Evolutionary conservation across 306 rosid species (phyloP).

Genomic region (Neltuma alba): DNA sequence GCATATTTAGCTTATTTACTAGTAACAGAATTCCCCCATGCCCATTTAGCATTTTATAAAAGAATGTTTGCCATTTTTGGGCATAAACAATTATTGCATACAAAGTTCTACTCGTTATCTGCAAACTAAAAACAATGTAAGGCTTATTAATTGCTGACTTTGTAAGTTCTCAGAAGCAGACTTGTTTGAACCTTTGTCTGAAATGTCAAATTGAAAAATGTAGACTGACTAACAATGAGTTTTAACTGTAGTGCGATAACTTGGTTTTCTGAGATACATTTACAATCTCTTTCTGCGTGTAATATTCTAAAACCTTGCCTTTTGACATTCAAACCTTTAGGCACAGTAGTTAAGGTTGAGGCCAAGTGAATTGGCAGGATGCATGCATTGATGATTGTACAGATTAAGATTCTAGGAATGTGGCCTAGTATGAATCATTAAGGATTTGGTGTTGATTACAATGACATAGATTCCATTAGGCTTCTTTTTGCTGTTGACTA

Average conservation of each 20-base stretch:
- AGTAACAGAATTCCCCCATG: background rate
- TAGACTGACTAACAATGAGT: background rate
- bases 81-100: background rate
- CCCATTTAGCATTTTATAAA: background rate
- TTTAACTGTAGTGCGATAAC: background rate
- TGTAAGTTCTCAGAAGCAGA: background rate
- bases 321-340: slow-evolving; percentile 17
- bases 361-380: background rate
- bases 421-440: background rate
- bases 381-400: background rate
- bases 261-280: slow-evolving; percentile 3
- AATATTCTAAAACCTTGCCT: slow-evolving; percentile 20
- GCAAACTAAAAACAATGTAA: background rate
- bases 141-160: background rate
- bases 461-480: too few relatives aligned
- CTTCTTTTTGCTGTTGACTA: slow-evolving; percentile 20
- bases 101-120: background rate
- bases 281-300: slow-evolving; percentile 8
- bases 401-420: slow-evolving; percentile 5
- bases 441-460: background rate
- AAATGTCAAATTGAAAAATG: background rate
- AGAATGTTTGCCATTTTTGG: background rate
- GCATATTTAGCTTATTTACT: background rate
- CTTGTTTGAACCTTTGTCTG: background rate
- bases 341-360: background rate